Conservation (phyloP, 768 basidiomycete species). For the Pleurotus platypus region DNA sequence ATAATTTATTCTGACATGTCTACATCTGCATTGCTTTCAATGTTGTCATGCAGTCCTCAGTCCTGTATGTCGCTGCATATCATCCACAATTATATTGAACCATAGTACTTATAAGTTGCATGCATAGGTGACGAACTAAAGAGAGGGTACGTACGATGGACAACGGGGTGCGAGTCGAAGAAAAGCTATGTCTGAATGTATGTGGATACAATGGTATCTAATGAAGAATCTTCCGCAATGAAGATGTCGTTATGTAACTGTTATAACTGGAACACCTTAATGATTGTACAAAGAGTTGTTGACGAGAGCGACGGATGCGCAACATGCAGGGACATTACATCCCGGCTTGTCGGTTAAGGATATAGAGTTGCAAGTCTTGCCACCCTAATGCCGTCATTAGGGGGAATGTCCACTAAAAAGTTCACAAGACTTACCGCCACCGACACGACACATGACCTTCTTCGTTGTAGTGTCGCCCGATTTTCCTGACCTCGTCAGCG, state of each 20-base stretch:
- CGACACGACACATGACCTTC: slow-evolving; percentile 91
- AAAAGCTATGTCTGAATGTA: too few relatives aligned
- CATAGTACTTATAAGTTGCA: too few relatives aligned
- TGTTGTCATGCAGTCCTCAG: too few relatives aligned
- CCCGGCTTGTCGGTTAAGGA: slow-evolving; percentile 74
- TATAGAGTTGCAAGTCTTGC: slow-evolving; percentile 77
- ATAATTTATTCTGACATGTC: slow-evolving; percentile 1
- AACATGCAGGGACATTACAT: slow-evolving; percentile 28
- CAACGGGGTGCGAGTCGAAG: too few relatives aligned
- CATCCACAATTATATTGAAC: too few relatives aligned
- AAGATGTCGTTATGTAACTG: not conserved
- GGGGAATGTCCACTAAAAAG: not conserved
- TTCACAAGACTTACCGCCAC: slow-evolving; percentile 58
- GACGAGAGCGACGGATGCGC: not conserved
- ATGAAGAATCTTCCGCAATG: too few relatives aligned
- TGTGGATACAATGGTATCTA: too few relatives aligned
- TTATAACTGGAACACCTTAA: not conserved
- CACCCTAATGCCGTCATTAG: slow-evolving; percentile 43
- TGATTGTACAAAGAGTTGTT: not conserved
- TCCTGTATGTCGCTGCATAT: too few relatives aligned
- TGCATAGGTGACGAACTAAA: too few relatives aligned
- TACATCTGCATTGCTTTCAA: too few relatives aligned
- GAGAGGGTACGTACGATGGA: too few relatives aligned
- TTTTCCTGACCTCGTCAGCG: slow-evolving; percentile 60
- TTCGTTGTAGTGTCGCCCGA: slow-evolving; percentile 55